Percentiles rank a stretch among this genome's conserved stretches.
These are phyloP conservation scores for Leishmania martiniquensis DNA, from an alignment of 208 protist genomes.

Conservation along the genomic window DNA sequence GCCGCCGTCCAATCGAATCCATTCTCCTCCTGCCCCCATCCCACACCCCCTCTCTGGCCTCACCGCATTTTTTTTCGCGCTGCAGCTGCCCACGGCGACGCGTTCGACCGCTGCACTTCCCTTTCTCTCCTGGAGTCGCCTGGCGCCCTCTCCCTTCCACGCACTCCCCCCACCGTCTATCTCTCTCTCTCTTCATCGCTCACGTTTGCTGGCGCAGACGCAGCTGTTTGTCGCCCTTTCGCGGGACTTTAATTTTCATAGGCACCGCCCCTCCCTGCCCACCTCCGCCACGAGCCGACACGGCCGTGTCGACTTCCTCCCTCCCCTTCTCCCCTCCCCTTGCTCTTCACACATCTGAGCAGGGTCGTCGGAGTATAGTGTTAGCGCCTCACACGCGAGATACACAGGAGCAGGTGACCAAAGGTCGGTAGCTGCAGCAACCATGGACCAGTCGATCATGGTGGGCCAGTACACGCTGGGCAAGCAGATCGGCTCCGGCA, in stretches of 20 bases:
- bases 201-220: neutral
- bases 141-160: neutral
- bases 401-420: constrained; percentile 2
- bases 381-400: neutral
- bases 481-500: constrained; percentile 85
- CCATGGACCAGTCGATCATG: constrained; percentile 28
- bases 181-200: neutral
- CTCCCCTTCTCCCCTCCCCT: neutral
- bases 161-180: too few relatives aligned
- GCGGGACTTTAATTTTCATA: neutral
- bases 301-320: too few relatives aligned
- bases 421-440: neutral
- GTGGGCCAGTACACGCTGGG: constrained; percentile 89
- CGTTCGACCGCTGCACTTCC: neutral
- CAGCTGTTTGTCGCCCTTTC: neutral
- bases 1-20: too few relatives aligned
- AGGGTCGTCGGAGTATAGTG: neutral
- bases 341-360: neutral
- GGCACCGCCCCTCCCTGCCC: neutral
- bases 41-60: neutral
- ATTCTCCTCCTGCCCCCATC: neutral
- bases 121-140: neutral
- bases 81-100: neutral
- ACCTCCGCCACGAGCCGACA: too few relatives aligned
- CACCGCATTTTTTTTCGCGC: neutral